Percentiles rank a stretch among this genome's conserved stretches.
Conservation (phyloP, 1,139 yeast species). For the Geotrichum phurueaensis region DNA sequence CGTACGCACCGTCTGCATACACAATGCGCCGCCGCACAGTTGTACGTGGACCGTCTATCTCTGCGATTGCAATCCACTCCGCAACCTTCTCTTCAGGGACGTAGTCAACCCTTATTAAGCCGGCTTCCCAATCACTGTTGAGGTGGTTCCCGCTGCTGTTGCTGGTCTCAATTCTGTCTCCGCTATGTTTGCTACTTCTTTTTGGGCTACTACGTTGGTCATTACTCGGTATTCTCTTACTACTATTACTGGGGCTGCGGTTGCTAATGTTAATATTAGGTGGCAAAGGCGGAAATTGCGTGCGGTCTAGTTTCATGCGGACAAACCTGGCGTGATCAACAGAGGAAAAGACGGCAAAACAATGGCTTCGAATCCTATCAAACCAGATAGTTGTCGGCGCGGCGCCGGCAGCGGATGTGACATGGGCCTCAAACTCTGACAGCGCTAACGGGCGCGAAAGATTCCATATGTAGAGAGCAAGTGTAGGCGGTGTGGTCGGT, state of each 20-base stretch:
- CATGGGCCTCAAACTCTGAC: constrained; percentile 3
- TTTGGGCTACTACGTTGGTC: neutral
- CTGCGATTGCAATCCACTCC: constrained; percentile 14
- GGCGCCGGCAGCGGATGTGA: constrained; percentile 8
- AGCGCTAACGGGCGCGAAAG: constrained; percentile 13
- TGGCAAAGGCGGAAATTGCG: neutral
- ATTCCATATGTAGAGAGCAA: constrained; percentile 10
- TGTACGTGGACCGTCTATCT: constrained; percentile 8
- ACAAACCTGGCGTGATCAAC: neutral
- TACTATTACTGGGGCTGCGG: neutral
- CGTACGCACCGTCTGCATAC: neutral
- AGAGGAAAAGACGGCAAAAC: constrained; percentile 10
- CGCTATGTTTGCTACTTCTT: neutral
- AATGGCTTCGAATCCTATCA: constrained; percentile 13
- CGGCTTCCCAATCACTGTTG: constrained; percentile 5
- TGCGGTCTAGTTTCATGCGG: neutral
- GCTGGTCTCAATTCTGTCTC: neutral
- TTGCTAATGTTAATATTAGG: neutral
- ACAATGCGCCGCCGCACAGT: constrained; percentile 7
- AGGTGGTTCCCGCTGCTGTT: neutral
- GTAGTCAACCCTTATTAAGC: constrained; percentile 12
- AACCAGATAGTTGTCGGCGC: constrained; percentile 13
- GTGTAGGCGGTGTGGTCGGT: constrained; percentile 4
- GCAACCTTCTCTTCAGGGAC: constrained; percentile 9
- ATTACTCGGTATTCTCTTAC: neutral